Percentiles rank a stretch among this genome's conserved stretches.
phyloP scores from a whole-genome alignment of 202 grass and related monocot species.

The Panicum hallii region DNA sequence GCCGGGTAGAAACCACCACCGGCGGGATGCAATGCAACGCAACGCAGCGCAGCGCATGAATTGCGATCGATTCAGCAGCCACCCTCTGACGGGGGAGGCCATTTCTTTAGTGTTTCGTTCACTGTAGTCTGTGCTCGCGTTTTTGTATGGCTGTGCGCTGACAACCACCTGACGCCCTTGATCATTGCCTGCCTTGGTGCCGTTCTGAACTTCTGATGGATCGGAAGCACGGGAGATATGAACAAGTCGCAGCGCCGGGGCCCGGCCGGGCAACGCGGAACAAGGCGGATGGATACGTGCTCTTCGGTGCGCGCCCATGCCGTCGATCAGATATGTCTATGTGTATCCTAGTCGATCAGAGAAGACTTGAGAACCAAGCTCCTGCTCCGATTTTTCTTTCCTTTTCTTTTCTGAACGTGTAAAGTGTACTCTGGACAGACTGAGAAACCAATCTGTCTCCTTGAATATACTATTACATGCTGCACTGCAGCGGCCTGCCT shows the following conservation, averaged over 20 bases:
- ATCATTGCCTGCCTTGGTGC: constrained; percentile 9
- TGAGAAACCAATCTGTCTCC: constrained; percentile 20
- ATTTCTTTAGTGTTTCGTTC: constrained; percentile 41
- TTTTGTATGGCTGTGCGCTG: constrained; percentile 30
- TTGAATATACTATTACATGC: neutral
- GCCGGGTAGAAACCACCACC: too few relatives aligned
- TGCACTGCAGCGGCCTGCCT: neutral
- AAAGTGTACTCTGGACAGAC: neutral
- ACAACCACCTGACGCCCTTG: constrained; percentile 40
- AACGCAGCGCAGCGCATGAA: neutral
- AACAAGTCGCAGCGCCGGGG: neutral
- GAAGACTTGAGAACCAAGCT: neutral
- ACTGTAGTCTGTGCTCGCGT: constrained; percentile 17
- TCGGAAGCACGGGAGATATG: neutral
- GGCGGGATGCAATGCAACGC: too few relatives aligned
- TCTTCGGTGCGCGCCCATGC: constrained; percentile 42
- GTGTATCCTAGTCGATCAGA: neutral
- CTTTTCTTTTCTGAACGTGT: neutral
- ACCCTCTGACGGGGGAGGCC: neutral
- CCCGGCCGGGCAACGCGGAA: constrained; percentile 36
- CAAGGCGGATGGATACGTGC: constrained; percentile 35
- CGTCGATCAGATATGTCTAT: too few relatives aligned
- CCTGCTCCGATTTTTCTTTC: neutral
- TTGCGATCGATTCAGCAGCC: constrained; percentile 25
- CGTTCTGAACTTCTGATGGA: constrained; percentile 15